A percentile compares a stretch with the other conserved stretches of the same genome.
phyloP scores from a whole-genome alignment of 306 rosid species.

The Casuarina cunninghamiana region DNA sequence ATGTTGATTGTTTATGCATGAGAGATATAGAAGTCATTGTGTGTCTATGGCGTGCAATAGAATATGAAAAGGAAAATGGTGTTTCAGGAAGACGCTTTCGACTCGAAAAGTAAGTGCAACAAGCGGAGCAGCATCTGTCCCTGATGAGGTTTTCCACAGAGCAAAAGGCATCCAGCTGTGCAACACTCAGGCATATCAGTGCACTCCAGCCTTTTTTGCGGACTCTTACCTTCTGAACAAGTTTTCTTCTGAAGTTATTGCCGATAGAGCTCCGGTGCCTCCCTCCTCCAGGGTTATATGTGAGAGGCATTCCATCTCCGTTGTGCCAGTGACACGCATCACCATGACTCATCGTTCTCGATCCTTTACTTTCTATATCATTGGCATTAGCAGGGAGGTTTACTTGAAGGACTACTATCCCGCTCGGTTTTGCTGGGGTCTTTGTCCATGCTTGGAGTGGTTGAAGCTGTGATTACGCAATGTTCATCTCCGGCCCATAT shows the following conservation, averaged over 20 bases:
- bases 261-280: constrained; percentile 73
- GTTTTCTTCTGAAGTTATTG: constrained; percentile 90
- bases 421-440: constrained; percentile 85
- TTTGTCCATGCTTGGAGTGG: constrained; percentile 98
- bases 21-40: no score
- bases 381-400: constrained; percentile 76
- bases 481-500: constrained; percentile 1
- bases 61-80: not conserved
- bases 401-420: constrained; percentile 92
- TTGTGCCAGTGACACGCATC: constrained; percentile 83
- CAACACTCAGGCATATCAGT: constrained; percentile 92
- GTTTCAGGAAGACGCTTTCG: constrained; percentile 74
- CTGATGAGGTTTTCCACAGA: constrained; percentile 87
- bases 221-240: constrained; percentile 84
- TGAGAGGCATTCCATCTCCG: constrained; percentile 87
- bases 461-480: constrained; percentile 53
- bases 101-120: constrained; percentile 83
- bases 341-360: constrained; percentile 69
- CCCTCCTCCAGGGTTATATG: constrained; percentile 78
- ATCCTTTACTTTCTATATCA: constrained; percentile 83
- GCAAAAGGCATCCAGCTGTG: constrained; percentile 87
- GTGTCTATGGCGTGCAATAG: not conserved
- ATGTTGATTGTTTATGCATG: not conserved
- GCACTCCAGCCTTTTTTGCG: constrained; percentile 91
- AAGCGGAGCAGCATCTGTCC: constrained; percentile 94